A percentile compares a stretch with the other conserved stretches of the same genome.
phyloP scores from a whole-genome alignment of 352 stramenopile species.

The Phytophthora pistaciae region DNA sequence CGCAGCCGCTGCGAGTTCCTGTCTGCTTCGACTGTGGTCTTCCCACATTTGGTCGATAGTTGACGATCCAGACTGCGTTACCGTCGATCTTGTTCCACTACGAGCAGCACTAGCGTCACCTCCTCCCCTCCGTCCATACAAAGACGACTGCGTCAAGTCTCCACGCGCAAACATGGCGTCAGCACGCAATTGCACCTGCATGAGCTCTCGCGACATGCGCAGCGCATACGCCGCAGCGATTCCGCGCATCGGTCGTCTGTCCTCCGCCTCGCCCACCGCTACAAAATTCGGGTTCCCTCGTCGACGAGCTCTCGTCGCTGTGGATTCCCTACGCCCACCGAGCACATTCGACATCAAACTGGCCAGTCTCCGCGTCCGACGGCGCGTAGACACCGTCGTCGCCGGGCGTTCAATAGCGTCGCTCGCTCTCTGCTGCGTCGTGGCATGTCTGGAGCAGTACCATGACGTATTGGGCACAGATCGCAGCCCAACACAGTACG shows the following conservation, averaged over 20 bases:
- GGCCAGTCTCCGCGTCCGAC: conserved; percentile 68
- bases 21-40: conserved; percentile 60
- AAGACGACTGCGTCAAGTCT: conserved; percentile 52
- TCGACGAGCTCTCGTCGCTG: conserved; percentile 21
- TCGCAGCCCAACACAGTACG: conserved; percentile 74
- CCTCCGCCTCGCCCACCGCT: conserved; percentile 35
- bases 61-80: conserved; percentile 11
- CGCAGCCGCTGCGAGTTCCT: conserved; percentile 44
- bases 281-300: conserved; percentile 32
- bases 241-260: conserved; percentile 59
- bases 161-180: conserved; percentile 81
- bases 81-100: conserved; percentile 41
- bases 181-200: conserved; percentile 72
- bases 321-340: conserved; percentile 23
- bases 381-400: conserved; percentile 69
- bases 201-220: conserved; percentile 83
- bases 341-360: conserved; percentile 83
- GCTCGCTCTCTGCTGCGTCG: conserved; percentile 48
- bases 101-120: conserved; percentile 6
- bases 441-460: conserved; percentile 72
- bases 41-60: conserved; percentile 70
- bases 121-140: conserved; percentile 42
- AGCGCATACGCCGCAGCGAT: conserved; percentile 73
- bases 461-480: conserved; percentile 69
- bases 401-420: conserved; percentile 64